phyloP scores from a whole-genome alignment of 345 rosid species.

The Brassica napus region Da-Ae NC_063446.1:33315001-33315500 shows the following conservation, averaged over 20 bases:
- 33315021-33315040: slow-evolving; percentile 24
- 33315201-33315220: slow-evolving; percentile 20
- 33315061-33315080: neutral
- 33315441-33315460: no score
- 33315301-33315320: neutral
- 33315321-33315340: no score
- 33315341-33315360: no score
- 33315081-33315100: neutral
- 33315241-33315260: neutral
- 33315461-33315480: no score
- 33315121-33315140: neutral
- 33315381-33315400: no score
- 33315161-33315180: slow-evolving; percentile 4
- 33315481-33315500: no score
- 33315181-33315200: slow-evolving; percentile 16
- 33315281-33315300: slow-evolving; percentile 17
- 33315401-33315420: no score
- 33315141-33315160: neutral
- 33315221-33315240: slow-evolving; percentile 5
- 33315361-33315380: no score
- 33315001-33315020: slow-evolving; percentile 11
- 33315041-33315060: neutral
- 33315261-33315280: neutral
- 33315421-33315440: no score
- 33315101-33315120: neutral